Base-by-base conservation (phyloP, 2,329 filamentous ascomycete genomes). In the Escovopsis sp. region DNA sequence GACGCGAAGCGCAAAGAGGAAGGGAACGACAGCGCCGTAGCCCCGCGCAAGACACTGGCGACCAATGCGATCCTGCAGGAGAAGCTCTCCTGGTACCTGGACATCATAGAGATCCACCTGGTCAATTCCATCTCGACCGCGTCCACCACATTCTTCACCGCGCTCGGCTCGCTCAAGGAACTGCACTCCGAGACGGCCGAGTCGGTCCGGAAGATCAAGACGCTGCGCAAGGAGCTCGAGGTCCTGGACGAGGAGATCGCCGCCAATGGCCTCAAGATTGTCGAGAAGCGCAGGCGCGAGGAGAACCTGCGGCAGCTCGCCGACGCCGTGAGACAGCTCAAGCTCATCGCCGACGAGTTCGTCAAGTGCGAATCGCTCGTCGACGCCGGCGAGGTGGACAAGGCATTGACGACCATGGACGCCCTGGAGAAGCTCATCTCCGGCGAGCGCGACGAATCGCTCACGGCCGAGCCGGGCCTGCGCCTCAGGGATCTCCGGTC, bases 81-180 rank as follows among this genome's bases (percentile, higher is more conserved):
- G 62, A 98, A 98, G 62, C 69, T 98, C 11, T 96, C 91, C 0
- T 98, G 91, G 91, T 98, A 98, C 60, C 94, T 98, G 87, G 91
- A 98, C 59, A 98, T 91, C 0, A 87, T 98, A 19, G 91, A 98
- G 59, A 86, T 98, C 43, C 91, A 98, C 58, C 69, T 98, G 7
- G 95, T 98, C 52, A 86, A 85, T 30, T 94, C 88, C 0, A 98
- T 98, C 48, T 96, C 89, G 3, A 87, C 85, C 0, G 91, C 91
- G 1, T 96, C 91, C 0, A 87, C 86, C 1, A 94, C 89, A 0
- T 98, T 98, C 61, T 98, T 98, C 55, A 88, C 87, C 0, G 91
- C 91, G 0, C 68, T 98, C 1, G 89, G 91, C 1, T 94, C 88
- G 1, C 67, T 98, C 32, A 82, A 86, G 50, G 86, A 95, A 57